Evolutionary conservation across 768 basidiomycete genomes (phyloP).

Genomic region (Hypholoma sublateritium): DNA sequence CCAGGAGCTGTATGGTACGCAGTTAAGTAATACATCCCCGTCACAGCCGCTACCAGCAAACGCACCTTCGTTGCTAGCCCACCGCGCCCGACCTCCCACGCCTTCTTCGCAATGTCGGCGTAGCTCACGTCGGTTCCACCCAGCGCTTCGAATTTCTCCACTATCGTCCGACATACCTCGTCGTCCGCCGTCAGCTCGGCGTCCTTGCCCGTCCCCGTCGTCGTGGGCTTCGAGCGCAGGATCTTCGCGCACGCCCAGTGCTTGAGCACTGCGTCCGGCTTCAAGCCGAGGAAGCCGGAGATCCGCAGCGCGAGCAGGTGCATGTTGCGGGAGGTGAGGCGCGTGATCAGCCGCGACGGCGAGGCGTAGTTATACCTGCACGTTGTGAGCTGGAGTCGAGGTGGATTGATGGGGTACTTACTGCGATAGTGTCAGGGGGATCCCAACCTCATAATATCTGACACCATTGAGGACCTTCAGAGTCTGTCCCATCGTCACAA

Average conservation of each 20-base stretch:
- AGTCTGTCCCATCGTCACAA: constrained; percentile 88
- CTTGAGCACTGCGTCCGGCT: constrained; percentile 83
- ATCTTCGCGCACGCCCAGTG: constrained; percentile 98
- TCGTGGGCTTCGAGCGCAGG: constrained; percentile 60
- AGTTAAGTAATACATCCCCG: neutral
- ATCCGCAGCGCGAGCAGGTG: constrained; percentile 93
- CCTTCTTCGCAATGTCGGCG: constrained; percentile 90
- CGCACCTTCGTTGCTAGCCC: constrained; percentile 82
- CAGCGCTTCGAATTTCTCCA: constrained; percentile 85
- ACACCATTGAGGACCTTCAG: constrained; percentile 94
- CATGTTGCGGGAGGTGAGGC: constrained; percentile 83
- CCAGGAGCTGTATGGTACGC: constrained; percentile 61
- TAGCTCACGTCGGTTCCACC: constrained; percentile 83
- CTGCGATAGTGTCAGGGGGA: constrained; percentile 92
- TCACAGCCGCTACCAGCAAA: neutral
- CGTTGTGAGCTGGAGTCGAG: neutral
- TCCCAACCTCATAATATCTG: constrained; percentile 87
- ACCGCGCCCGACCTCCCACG: constrained; percentile 85
- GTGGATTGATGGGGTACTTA: constrained; percentile 36
- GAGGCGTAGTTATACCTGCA: constrained; percentile 80
- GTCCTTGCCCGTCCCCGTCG: constrained; percentile 51
- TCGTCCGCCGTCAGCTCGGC: constrained; percentile 68
- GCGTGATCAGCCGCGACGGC: constrained; percentile 75
- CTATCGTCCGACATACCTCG: constrained; percentile 78
- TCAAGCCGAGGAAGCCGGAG: constrained; percentile 78